Conservation (phyloP, 805 yeast genomes). For the Metschnikowia kofuensis region DNA sequence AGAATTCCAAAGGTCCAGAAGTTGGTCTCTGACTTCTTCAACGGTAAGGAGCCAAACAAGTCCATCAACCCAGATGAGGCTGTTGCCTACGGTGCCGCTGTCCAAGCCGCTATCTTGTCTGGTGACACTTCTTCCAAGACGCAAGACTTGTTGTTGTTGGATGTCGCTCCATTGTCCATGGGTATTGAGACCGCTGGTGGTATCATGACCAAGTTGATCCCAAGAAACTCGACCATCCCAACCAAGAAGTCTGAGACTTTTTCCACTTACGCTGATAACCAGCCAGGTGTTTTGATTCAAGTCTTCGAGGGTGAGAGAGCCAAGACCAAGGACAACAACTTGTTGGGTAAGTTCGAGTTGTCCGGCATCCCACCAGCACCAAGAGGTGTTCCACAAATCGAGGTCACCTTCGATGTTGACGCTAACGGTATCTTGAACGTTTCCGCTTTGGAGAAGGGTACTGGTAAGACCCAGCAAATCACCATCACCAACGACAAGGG, state of each 20-base stretch:
- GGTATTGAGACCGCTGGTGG: conserved; percentile 99
- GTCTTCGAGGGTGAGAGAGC: conserved; percentile 99
- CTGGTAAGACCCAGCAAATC: conserved; percentile 95
- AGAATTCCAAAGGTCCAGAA: conserved; percentile 51
- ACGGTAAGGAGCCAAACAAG: conserved; percentile 47
- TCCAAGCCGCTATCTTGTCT: conserved; percentile 96
- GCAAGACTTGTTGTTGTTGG: conserved; percentile 89
- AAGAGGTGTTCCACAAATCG: conserved; percentile 98
- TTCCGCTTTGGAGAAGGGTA: conserved; percentile 95
- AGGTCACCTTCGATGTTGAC: conserved; percentile 94
- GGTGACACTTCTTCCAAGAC: conserved; percentile 68
- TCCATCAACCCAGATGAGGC: conserved; percentile 52
- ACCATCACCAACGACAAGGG: conserved; percentile 99
- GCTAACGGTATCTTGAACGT: conserved; percentile 97
- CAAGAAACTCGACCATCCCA: conserved; percentile 97
- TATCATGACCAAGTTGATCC: conserved; percentile 96
- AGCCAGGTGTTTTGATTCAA: conserved; percentile 97
- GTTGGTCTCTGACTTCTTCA: conserved; percentile 44
- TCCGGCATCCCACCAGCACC: conserved; percentile 98
- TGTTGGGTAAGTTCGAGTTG: conserved; percentile 95
- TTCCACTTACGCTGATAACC: conserved; percentile 97
- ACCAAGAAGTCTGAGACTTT: conserved; percentile 95
- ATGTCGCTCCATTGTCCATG: conserved; percentile 94
- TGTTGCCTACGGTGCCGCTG: conserved; percentile 77
- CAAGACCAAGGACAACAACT: conserved; percentile 91